Evolutionary conservation across 306 rosid genomes (phyloP).

Genomic region (Mimosa pudica): DNA sequence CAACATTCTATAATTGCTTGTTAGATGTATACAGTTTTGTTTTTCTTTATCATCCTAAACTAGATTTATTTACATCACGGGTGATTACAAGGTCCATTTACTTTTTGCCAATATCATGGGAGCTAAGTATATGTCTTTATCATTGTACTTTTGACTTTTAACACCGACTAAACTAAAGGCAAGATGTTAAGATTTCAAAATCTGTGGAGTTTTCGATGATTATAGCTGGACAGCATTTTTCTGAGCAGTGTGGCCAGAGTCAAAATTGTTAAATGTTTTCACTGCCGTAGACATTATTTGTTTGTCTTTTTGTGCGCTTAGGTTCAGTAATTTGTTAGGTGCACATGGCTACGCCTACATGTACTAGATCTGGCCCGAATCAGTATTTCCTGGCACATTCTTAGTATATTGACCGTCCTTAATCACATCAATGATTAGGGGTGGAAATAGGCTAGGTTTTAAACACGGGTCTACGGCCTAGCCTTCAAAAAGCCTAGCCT

Average conservation of each 20-base stretch:
- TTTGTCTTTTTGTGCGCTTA: neutral
- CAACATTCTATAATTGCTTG: neutral
- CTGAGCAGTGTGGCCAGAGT: neutral
- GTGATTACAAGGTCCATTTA: no score
- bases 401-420: conserved; percentile 1
- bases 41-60: no score
- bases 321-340: neutral
- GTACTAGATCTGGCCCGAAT: neutral
- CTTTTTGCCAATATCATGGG: neutral
- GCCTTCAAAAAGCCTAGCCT: no score
- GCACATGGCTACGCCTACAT: neutral
- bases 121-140: neutral
- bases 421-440: conserved; percentile 10
- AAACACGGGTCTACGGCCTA: no score
- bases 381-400: neutral
- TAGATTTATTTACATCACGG: no score
- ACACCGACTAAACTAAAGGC: conserved; percentile 30
- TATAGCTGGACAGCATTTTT: conserved; percentile 15
- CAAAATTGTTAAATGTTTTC: neutral
- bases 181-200: conserved; percentile 1
- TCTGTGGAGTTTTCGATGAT: conserved; percentile 1
- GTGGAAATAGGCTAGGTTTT: no score
- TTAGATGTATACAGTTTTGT: neutral
- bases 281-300: neutral
- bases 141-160: conserved; percentile 23